Evolutionary conservation across 805 yeast species (phyloP).

Genomic region (Myxozyma sirexii): DNA sequence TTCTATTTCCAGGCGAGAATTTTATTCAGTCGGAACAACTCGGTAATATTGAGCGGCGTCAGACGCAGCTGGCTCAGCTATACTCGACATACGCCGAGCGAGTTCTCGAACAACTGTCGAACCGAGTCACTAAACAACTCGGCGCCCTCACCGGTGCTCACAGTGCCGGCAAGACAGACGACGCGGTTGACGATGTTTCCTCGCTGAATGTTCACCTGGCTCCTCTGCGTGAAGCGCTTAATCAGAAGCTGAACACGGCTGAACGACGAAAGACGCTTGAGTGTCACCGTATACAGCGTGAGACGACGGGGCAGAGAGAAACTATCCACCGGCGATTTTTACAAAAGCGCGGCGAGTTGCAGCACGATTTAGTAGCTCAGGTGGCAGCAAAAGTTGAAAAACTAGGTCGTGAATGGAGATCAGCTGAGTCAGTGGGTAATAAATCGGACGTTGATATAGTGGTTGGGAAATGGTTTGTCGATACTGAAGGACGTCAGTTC

Average conservation of each 20-base stretch:
- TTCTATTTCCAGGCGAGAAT: neutral
- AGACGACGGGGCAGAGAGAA: neutral
- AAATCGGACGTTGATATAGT: neutral
- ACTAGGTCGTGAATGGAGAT: neutral
- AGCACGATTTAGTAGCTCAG: constrained; percentile 1
- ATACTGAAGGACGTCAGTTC: neutral
- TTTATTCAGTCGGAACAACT: constrained; percentile 1
- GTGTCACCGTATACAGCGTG: neutral
- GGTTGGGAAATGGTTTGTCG: constrained; percentile 2
- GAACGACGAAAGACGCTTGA: neutral
- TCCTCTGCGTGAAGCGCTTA: neutral
- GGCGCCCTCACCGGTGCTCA: neutral
- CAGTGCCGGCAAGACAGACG: neutral
- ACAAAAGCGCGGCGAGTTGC: neutral
- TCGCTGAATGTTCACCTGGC: neutral
- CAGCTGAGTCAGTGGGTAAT: neutral
- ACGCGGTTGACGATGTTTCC: neutral
- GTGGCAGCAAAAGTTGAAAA: neutral
- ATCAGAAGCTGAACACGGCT: neutral
- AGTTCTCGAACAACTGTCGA: neutral
- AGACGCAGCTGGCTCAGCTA: neutral
- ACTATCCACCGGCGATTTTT: neutral
- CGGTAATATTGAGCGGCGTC: constrained; percentile 2
- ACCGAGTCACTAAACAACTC: neutral
- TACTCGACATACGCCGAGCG: neutral